Percentiles rank a stretch among this genome's conserved stretches.
These are phyloP conservation scores for Aspergillus nanangensis DNA, from an alignment of 495 filamentous ascomycete genomes.

Conservation along the genomic window DNA sequence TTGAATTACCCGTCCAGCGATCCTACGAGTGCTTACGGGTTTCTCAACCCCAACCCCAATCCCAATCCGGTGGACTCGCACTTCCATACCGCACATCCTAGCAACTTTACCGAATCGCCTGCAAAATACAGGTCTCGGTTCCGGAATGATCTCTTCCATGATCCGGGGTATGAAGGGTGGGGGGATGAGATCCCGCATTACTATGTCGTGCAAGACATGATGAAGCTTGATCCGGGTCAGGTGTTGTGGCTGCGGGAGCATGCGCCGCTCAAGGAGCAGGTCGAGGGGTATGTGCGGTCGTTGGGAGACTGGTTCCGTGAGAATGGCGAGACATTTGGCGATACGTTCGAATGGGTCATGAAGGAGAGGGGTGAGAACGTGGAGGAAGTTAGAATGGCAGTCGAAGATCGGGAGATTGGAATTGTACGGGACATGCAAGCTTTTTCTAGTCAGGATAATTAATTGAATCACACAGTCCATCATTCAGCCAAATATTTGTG, in stretches of 20 bases:
- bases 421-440: constrained; percentile 17
- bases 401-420: constrained; percentile 26
- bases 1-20: constrained; percentile 37
- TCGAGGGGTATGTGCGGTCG: constrained; percentile 46
- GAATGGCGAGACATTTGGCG: constrained; percentile 57
- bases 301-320: constrained; percentile 60
- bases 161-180: constrained; percentile 47
- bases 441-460: too few relatives aligned
- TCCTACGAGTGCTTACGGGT: constrained; percentile 6
- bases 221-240: constrained; percentile 58
- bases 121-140: constrained; percentile 27
- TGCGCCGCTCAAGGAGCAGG: constrained; percentile 47
- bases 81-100: constrained; percentile 21
- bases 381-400: constrained; percentile 22
- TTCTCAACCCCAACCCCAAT: too few relatives aligned
- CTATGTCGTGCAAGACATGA: constrained; percentile 62
- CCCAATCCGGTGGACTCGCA: constrained; percentile 12
- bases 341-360: constrained; percentile 44
- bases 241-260: constrained; percentile 52
- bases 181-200: constrained; percentile 60
- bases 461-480: not conserved
- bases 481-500: too few relatives aligned
- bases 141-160: constrained; percentile 35
- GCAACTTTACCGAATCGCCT: constrained; percentile 15
- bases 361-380: constrained; percentile 38